Conservation (phyloP, 1,284 basidiomycete genomes). For the Ustilago hordei region DNA sequence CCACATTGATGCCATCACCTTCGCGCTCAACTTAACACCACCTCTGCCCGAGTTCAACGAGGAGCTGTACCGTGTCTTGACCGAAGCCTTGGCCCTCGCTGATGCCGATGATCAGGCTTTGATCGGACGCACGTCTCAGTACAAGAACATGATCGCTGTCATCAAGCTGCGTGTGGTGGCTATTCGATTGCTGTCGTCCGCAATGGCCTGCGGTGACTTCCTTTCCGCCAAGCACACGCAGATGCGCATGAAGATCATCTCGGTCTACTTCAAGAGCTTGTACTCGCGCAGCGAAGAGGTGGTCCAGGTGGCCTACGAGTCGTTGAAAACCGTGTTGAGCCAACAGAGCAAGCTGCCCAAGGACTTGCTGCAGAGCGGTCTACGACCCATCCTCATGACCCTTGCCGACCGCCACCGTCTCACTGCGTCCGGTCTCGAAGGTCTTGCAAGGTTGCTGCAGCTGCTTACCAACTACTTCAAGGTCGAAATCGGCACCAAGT, state of each 20-base stretch:
- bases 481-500: conserved; percentile 97
- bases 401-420: conserved; percentile 94
- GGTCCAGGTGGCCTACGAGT: conserved; percentile 94
- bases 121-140: conserved; percentile 78
- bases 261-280: conserved; percentile 98
- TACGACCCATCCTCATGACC: conserved; percentile 97
- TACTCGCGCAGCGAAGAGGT: conserved; percentile 94
- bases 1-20: conserved; percentile 96
- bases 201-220: conserved; percentile 94
- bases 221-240: conserved; percentile 61
- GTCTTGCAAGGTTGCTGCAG: conserved; percentile 92
- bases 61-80: conserved; percentile 89
- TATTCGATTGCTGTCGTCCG: conserved; percentile 90
- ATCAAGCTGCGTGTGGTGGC: conserved; percentile 94
- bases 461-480: conserved; percentile 99
- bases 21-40: conserved; percentile 82
- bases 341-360: conserved; percentile 94
- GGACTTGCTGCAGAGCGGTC: conserved; percentile 91
- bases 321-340: conserved; percentile 84
- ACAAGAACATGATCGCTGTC: conserved; percentile 85
- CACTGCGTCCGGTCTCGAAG: conserved; percentile 91
- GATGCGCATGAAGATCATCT: conserved; percentile 81
- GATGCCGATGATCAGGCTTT: conserved; percentile 92
- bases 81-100: conserved; percentile 93
- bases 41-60: conserved; percentile 90